Conservation (phyloP, 2,329 filamentous ascomycete species). For the Neurospora sp. region DNA sequence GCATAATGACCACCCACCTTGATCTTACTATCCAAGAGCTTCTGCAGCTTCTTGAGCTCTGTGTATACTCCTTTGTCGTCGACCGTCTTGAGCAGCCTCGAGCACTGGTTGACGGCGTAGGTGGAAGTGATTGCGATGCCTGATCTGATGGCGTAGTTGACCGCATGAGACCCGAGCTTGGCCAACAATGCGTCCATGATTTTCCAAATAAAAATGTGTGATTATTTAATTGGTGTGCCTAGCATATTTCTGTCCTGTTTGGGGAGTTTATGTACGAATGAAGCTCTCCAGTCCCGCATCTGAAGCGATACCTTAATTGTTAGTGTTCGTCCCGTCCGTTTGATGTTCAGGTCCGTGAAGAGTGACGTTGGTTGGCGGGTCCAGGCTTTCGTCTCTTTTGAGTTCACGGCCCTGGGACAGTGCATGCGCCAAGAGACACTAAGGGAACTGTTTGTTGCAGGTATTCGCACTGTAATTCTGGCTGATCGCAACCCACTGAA, state of each 20-base stretch:
- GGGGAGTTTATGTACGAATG: neutral
- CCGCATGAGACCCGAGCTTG: conserved; percentile 55
- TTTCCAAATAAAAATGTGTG: conserved; percentile 8
- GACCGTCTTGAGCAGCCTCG: conserved; percentile 66
- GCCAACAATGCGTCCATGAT: conserved; percentile 61
- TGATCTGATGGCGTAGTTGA: conserved; percentile 86
- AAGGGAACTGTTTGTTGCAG: neutral
- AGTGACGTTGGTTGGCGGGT: neutral
- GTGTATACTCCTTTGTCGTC: conserved; percentile 57
- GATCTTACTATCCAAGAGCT: conserved; percentile 75
- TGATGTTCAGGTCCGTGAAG: neutral
- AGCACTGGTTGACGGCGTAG: conserved; percentile 77
- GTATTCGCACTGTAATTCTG: neutral
- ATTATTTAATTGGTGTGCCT: neutral
- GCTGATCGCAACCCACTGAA: neutral
- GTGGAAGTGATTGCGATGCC: conserved; percentile 77
- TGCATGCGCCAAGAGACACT: neutral
- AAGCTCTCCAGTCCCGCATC: too few species aligned
- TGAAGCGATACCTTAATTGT: neutral
- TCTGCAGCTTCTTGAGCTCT: conserved; percentile 64
- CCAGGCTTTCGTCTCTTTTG: neutral
- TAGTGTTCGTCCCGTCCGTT: neutral
- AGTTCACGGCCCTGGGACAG: neutral
- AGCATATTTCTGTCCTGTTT: neutral
- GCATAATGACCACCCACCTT: conserved; percentile 39